Evolutionary conservation across 768 basidiomycete genomes (phyloP).

Genomic region (Leccinum boreale): DNA sequence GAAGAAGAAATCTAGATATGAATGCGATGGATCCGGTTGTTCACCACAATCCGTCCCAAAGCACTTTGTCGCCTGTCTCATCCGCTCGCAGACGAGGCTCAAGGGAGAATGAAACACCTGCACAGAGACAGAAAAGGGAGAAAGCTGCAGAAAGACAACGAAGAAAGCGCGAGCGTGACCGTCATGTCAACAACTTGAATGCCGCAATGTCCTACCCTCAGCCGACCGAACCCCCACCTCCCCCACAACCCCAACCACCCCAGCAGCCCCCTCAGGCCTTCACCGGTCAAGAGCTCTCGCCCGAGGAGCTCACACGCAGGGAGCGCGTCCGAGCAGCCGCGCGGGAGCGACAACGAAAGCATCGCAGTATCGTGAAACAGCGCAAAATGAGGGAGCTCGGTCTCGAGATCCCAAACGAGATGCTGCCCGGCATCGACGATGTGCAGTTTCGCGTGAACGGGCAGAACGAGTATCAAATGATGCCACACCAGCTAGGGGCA

Average conservation of each 20-base stretch:
- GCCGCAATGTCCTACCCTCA: constrained; percentile 43
- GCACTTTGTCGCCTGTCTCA: constrained; percentile 29
- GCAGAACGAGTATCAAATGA: constrained; percentile 38
- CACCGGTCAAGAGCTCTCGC: constrained; percentile 41
- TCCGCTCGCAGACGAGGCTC: constrained; percentile 49
- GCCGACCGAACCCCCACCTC: constrained; percentile 30
- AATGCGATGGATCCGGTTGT: constrained; percentile 35
- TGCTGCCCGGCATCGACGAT: constrained; percentile 62
- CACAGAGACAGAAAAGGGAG: constrained; percentile 74
- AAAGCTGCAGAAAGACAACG: constrained; percentile 86
- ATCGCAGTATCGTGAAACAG: constrained; percentile 74
- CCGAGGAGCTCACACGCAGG: constrained; percentile 63
- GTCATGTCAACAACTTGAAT: constrained; percentile 39
- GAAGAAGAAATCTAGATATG: constrained; percentile 15
- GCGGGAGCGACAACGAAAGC: constrained; percentile 78
- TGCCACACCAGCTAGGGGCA: constrained; percentile 33
- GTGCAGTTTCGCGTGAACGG: constrained; percentile 58
- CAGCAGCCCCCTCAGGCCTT: constrained; percentile 25
- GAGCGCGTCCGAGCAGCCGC: constrained; percentile 76
- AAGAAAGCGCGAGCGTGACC: constrained; percentile 73
- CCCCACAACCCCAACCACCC: constrained; percentile 32
- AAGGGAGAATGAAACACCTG: constrained; percentile 71
- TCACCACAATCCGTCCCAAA: constrained; percentile 32
- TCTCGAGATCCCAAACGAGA: constrained; percentile 75
- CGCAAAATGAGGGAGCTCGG: constrained; percentile 81